Evolutionary conservation across 352 stramenopile genomes (phyloP).

Genomic region (Saprolegnia diclina): DNA sequence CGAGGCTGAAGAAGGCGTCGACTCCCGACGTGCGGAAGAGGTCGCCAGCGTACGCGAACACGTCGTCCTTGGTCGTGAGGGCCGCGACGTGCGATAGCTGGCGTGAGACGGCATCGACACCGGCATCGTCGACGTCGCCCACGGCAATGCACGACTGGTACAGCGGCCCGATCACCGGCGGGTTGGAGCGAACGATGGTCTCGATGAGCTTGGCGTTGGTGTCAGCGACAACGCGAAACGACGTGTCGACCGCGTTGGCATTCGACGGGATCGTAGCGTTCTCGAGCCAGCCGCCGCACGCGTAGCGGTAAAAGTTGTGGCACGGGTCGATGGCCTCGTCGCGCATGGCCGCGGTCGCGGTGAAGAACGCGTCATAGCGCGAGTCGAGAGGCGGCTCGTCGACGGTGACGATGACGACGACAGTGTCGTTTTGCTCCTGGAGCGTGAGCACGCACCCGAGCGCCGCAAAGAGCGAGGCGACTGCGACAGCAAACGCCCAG

Average conservation of each 20-base stretch:
- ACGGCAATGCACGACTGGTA: conserved; percentile 51
- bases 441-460: not conserved
- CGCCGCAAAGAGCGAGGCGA: not conserved
- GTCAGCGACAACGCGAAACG: conserved; percentile 48
- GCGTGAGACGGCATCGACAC: conserved; percentile 31
- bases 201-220: conserved; percentile 49
- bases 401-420: not conserved
- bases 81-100: conserved; percentile 32
- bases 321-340: conserved; percentile 54
- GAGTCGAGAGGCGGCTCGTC: not conserved
- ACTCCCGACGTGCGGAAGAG: conserved; percentile 3
- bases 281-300: conserved; percentile 65
- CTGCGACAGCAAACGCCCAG: not conserved
- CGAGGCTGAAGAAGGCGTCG: conserved; percentile 20
- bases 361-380: conserved; percentile 32
- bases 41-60: conserved; percentile 18
- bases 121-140: conserved; percentile 38
- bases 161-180: conserved; percentile 47
- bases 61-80: conserved; percentile 17
- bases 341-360: conserved; percentile 40
- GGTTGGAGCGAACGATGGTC: conserved; percentile 44
- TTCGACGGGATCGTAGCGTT: conserved; percentile 46
- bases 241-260: conserved; percentile 43
- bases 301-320: conserved; percentile 71
- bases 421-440: too few relatives aligned